Conservation (phyloP, 2,329 filamentous ascomycete genomes). For the Cadophora malorum region DNA sequence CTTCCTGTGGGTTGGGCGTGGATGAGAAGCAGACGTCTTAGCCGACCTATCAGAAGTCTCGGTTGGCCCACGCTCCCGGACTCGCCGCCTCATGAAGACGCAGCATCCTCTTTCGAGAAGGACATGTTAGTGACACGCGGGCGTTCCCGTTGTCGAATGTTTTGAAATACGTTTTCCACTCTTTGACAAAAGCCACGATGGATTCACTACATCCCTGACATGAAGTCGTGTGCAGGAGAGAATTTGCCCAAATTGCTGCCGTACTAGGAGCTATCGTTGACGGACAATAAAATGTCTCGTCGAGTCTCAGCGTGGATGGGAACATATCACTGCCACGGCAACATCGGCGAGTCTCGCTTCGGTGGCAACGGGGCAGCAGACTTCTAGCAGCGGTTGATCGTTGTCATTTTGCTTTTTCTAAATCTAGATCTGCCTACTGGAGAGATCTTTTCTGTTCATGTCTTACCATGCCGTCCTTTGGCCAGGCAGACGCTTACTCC, state of each 20-base stretch:
- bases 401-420: slow-evolving; percentile 4
- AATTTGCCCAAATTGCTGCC: not conserved
- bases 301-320: not conserved
- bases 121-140: not conserved
- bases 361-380: slow-evolving; percentile 1
- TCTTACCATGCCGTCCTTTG: slow-evolving; percentile 5
- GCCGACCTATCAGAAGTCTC: slow-evolving; percentile 4
- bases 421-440: not conserved
- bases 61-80: slow-evolving; percentile 8
- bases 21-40: slow-evolving; percentile 5
- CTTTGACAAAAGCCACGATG: slow-evolving; percentile 3
- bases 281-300: not conserved
- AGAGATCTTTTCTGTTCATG: not conserved
- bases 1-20: slow-evolving; percentile 7
- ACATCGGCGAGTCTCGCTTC: not conserved
- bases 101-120: not conserved
- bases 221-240: not conserved
- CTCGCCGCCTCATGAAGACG: slow-evolving; percentile 3
- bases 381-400: not conserved
- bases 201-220: slow-evolving; percentile 6
- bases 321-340: not conserved
- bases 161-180: not conserved
- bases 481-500: not conserved
- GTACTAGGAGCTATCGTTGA: not conserved
- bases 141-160: not conserved